Base-by-base conservation (phyloP, 2,329 filamentous ascomycete species). In the Colletotrichum eremochloae region DNA sequence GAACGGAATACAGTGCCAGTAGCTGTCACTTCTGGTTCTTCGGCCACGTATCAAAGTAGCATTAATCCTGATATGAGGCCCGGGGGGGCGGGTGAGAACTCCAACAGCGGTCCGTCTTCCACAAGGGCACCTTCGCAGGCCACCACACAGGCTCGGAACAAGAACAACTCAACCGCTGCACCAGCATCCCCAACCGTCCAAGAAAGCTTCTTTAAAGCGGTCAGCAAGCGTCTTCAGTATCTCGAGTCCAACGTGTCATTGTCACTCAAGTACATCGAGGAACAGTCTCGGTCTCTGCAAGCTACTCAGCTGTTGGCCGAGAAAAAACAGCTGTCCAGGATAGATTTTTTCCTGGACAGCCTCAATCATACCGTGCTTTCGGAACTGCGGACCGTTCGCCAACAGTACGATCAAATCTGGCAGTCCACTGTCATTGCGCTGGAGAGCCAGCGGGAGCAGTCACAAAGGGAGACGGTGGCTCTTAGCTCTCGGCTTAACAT, bases 131-230 rank as follows among this genome's bases (percentile, higher is more conserved):
- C 31, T 78, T 78, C n/a, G 76, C 78, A 76, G 68, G 46, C 65
- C 73, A 36, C 61, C 76, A 11, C 72, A 76, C 29, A 81, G 79
- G 67, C 81, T 78, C 78, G 80, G 80, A 72, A 36, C 46, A 70
- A 83, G 81, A 84, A 76, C 77, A 84, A 81, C 33, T 71, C 81
- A 61, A 75, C 82, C 36, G 78, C 86, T 1, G 80, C 86, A 9
- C 81, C 87, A 1, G 82, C 92, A 1, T 89, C 91, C 0, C 95
- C 96, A 2, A 95, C 95, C 0, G 96, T 97, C 1, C 96, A 99
- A 81, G 96, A 99, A 80, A 96, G 94, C 1, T 98, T 99, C 82
- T 99, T 98, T 88, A 98, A 98, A 81, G 94, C 95, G 5, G 92
- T 98, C 11, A 94, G 95, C 74, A 98, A 98, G 81, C 93, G 96